Evolutionary conservation across 495 filamentous ascomycete genomes (phyloP), one percentile per base, ranked within the genome.

Genomic region (Oidiodendron maius): DNA sequence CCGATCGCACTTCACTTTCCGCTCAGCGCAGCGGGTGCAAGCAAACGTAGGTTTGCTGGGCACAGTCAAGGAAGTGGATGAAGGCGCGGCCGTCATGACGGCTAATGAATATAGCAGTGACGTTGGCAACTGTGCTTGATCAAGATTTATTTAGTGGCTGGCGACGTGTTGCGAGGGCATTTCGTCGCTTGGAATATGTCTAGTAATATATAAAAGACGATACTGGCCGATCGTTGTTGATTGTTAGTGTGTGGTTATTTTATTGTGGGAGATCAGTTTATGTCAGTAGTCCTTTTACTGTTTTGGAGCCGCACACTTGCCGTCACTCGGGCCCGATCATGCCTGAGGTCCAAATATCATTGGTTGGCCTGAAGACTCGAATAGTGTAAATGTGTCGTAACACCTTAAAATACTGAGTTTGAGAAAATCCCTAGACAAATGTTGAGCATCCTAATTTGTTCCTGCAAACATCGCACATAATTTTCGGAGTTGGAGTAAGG

Each of bases 1-100:
- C 34, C 79, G 71, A 69, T 96, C 86, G 66, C 89, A 95, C 47
- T 82, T 82, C 8, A 93, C 87, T 63, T 95, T 95, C 40, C 89
- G 75, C 51, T 83, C 80, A 24, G 87, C 75, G 60, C 89, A 95
- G 32, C 86, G 91, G 5, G 87, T 78, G 65, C 89, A 95, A 55
- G 87, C 46, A 38, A 21, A 55, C 3, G 45, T 51, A 16, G 42
- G 50, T 25, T 18, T 26, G 39, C 39, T 41, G 21, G 39, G 39
- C 6, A 20, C 18, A 22, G 12, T 41, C 21, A 20, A 24, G n/a
- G 39, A 24, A 41, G 39, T 20, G 39, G 39, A 22, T 11, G 36
- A 18, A 41, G 8, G 8, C 24, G 39, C 39, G 24, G 21, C 8
- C 9, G 39, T 21, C 21, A 41, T 41, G 18, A 22, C 39, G 24